Evolutionary conservation across 768 basidiomycete genomes (phyloP).

Genomic region (Erythrobasidium yunnanense): DNA sequence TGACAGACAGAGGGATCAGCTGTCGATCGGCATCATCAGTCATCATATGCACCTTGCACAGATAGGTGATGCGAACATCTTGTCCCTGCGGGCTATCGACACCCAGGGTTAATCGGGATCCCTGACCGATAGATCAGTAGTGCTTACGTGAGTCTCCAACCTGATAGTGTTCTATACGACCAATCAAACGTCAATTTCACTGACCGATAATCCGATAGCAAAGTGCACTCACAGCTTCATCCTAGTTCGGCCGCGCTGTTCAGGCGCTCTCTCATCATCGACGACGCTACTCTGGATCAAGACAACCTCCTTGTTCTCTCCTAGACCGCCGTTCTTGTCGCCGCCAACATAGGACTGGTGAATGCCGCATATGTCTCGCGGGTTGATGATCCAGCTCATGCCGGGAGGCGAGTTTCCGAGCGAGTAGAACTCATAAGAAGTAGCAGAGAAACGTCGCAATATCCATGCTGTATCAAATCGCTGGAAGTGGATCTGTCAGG

Average conservation of each 20-base stretch:
- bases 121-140: not conserved
- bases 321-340: conserved; percentile 7
- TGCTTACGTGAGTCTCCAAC: conserved; percentile 1
- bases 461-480: conserved; percentile 26
- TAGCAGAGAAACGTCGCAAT: conserved; percentile 10
- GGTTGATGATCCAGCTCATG: conserved; percentile 33
- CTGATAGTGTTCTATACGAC: not conserved
- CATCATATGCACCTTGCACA: not conserved
- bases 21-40: not conserved
- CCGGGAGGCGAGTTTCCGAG: conserved; percentile 28
- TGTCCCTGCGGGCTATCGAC: conserved; percentile 25
- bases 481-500: not conserved
- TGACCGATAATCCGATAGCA: not conserved
- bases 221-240: conserved; percentile 27
- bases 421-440: conserved; percentile 10
- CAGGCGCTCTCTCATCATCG: conserved; percentile 29
- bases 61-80: conserved; percentile 19
- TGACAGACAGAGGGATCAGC: not conserved
- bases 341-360: conserved; percentile 5
- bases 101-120: not conserved
- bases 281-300: conserved; percentile 32
- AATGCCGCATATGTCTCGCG: conserved; percentile 29
- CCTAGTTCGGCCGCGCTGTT: conserved; percentile 30
- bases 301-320: conserved; percentile 25
- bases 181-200: not conserved